Evolutionary conservation across 192 early-diverging fungal species (phyloP).

Genomic region (Umbelopsis isabellina): DNA sequence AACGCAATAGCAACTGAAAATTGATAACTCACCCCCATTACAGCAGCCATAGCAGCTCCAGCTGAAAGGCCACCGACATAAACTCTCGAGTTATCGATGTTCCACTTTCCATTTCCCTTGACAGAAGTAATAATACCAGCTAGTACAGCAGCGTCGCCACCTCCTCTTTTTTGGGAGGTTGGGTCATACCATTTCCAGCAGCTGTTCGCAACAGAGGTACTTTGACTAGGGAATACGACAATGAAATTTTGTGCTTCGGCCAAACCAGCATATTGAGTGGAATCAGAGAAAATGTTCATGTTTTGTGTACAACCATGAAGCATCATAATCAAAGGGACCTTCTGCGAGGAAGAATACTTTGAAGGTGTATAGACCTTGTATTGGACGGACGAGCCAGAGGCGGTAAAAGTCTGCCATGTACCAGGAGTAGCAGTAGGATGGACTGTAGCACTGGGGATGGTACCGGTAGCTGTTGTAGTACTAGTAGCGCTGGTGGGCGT

Average conservation of each 20-base stretch:
- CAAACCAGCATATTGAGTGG: constrained; percentile 1
- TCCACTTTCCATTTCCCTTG: neutral
- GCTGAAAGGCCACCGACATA: constrained; percentile 8
- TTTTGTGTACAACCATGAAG: constrained; percentile 14
- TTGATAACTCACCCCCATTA: neutral
- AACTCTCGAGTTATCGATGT: neutral
- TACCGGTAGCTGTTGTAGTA: neutral
- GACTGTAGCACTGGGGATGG: neutral
- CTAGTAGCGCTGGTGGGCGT: neutral
- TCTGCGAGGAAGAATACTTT: neutral
- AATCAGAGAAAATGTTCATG: neutral
- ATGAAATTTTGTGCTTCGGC: neutral
- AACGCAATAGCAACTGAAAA: neutral
- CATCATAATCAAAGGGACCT: constrained; percentile 1
- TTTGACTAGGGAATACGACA: neutral
- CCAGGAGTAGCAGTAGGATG: neutral
- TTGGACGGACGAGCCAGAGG: neutral
- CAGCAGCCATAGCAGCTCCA: neutral
- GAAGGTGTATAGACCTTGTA: constrained; percentile 14
- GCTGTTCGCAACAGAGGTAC: neutral
- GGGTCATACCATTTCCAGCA: constrained; percentile 1
- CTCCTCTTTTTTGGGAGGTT: neutral
- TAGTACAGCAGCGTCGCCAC: neutral
- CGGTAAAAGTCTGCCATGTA: neutral
- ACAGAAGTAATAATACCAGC: neutral